Evolutionary conservation across 2,329 filamentous ascomycete species (phyloP).

Genomic region (Fusarium duplospermum): DNA sequence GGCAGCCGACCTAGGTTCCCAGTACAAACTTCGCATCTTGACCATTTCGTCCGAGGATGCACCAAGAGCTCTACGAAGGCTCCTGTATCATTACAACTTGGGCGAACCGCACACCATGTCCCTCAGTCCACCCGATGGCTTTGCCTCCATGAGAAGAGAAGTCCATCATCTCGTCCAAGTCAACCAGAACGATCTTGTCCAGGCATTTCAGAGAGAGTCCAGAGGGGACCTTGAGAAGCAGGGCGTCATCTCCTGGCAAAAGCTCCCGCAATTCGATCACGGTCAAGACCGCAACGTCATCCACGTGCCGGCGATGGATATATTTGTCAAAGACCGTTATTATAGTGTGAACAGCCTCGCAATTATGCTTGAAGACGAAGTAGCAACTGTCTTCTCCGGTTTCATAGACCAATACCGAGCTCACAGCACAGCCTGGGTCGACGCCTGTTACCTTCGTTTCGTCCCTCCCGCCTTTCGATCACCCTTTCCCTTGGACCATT

Average conservation of each 20-base stretch:
- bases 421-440: neutral
- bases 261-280: neutral
- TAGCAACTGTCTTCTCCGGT: neutral
- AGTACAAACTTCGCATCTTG: neutral
- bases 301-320: neutral
- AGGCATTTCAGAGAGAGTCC: neutral
- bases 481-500: neutral
- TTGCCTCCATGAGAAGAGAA: neutral
- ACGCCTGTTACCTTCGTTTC: neutral
- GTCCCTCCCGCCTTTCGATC: neutral
- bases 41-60: neutral
- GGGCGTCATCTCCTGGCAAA: neutral
- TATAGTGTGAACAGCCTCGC: neutral
- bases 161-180: neutral
- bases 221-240: neutral
- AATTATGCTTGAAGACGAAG: neutral
- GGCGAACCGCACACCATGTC: neutral
- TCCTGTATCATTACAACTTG: neutral
- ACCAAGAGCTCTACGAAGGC: neutral
- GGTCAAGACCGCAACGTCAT: neutral
- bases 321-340: neutral
- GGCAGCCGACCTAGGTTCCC: neutral
- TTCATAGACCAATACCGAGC: neutral
- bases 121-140: neutral
- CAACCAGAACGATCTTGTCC: neutral